Percentiles rank a stretch among this genome's conserved stretches.
Conservation (phyloP, 2,329 filamentous ascomycete species). For the Alternaria consortialis region DNA sequence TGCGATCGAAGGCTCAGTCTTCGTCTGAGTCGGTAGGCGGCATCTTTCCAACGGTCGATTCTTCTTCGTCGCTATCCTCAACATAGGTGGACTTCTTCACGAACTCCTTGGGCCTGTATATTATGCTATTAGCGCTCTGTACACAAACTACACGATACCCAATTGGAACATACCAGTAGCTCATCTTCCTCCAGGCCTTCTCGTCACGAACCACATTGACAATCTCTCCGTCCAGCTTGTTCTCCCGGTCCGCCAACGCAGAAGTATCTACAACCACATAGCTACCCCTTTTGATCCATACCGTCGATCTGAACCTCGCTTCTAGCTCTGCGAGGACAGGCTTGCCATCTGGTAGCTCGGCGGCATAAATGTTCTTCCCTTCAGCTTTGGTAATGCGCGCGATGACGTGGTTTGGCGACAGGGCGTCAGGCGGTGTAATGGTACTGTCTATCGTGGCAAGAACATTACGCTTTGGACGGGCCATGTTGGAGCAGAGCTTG, state of each 20-base stretch:
- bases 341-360: constrained; percentile 71
- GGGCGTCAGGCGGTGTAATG: constrained; percentile 65
- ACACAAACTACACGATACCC: constrained; percentile 27
- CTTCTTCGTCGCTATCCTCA: constrained; percentile 75
- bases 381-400: constrained; percentile 82
- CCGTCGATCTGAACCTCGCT: constrained; percentile 84
- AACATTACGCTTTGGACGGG: constrained; percentile 77
- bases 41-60: constrained; percentile 84
- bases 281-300: constrained; percentile 90
- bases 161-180: constrained; percentile 71
- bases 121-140: constrained; percentile 36
- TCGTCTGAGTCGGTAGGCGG: constrained; percentile 83
- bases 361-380: constrained; percentile 88
- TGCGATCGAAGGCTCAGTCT: constrained; percentile 40
- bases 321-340: constrained; percentile 81
- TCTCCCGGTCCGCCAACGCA: constrained; percentile 70
- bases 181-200: constrained; percentile 87
- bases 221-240: constrained; percentile 87
- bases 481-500: constrained; percentile 61
- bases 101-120: constrained; percentile 79
- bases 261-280: constrained; percentile 84
- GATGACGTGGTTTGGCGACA: constrained; percentile 67
- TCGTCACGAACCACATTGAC: constrained; percentile 92
- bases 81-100: constrained; percentile 67
- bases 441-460: constrained; percentile 80